Base-by-base conservation (phyloP, 208 protist genomes). In the Wallacemonas sp. region DNA sequence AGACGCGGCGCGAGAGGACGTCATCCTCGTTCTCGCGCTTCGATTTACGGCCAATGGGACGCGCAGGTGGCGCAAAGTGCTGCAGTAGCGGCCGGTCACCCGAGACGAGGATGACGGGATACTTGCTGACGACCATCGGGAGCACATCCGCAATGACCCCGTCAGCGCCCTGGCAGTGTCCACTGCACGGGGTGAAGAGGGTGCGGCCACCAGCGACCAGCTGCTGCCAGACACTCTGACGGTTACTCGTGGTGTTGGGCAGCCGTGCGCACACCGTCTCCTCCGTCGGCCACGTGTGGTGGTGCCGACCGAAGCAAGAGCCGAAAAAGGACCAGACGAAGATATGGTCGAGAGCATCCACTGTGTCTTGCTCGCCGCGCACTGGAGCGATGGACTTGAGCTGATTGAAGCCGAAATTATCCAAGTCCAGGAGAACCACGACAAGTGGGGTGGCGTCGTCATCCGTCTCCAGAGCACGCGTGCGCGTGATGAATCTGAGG, bases 391-490 rank as follows among this genome's bases (percentile, higher is more conserved):
- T 68, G 0, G 83, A 84, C 68, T 90, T 90, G 72, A 96, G 92
- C 36, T 96, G 90, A 60, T 91, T 90, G 60, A 91, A 96, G 33
- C 90, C 90, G 63, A 85, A 96, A 68, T 96, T 96, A 39, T 96
- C 90, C 46, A 96, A 68, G 52, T 96, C 90, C n/a, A 96, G 61
- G 17, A 96, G 68, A 8, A 96, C 74, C 1, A 96, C 72, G 9
- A 93, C 69, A 6, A 77, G 56, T 4, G 46, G 57, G 4, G 24
- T 23, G n/a, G 21, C n/a, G n/a, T n/a, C n/a, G n/a, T n/a, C n/a
- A n/a, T n/a, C n/a, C n/a, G n/a, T 23, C 12, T 16, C 17, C 3
- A 52, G 4, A 1, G 26, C 27, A 26, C 66, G 68, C 49, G 21
- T 58, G 21, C 38, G 30, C 26, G 32, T 62, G 8, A 83, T 72